Evolutionary conservation across 176 grass and related monocot species (phyloP).

Genomic region (Eragrostis nindensis): DNA sequence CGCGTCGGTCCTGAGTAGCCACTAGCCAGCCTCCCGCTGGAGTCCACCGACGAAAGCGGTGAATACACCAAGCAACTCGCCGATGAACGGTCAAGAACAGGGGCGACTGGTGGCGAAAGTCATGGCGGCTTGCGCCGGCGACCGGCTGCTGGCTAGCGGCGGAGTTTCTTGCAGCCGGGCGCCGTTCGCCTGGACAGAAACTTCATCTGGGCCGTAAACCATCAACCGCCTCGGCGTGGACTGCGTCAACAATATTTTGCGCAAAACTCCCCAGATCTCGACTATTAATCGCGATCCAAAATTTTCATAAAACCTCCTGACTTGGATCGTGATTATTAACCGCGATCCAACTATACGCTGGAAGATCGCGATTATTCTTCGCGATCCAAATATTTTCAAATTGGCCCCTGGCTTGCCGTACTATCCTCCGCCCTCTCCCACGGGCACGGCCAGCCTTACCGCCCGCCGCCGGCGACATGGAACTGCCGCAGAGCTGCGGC

Average conservation of each 20-base stretch:
- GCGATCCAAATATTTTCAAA: background rate
- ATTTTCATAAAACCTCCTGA: background rate
- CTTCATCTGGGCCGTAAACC: background rate
- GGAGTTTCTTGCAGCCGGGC: too few relatives aligned
- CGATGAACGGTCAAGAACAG: background rate
- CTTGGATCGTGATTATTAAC: background rate
- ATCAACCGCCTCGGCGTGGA: background rate
- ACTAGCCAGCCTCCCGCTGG: background rate
- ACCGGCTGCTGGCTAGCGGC: background rate
- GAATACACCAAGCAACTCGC: background rate
- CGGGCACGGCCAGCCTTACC: background rate
- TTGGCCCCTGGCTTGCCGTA: background rate
- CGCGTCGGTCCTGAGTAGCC: background rate
- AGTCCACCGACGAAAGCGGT: background rate
- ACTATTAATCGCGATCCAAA: background rate
- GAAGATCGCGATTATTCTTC: background rate
- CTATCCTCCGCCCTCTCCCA: background rate
- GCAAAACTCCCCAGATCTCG: background rate
- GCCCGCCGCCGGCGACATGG: background rate
- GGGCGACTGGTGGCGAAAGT: background rate
- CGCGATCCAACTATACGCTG: background rate
- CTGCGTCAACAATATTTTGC: background rate
- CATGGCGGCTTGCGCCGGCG: background rate
- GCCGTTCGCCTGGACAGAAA: background rate
- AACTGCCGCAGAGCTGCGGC: background rate